Evolutionary conservation across 441 rosid genomes (phyloP), one percentile per base, ranked within the genome.

Genomic region (Arabidopsis lyrata): DNA sequence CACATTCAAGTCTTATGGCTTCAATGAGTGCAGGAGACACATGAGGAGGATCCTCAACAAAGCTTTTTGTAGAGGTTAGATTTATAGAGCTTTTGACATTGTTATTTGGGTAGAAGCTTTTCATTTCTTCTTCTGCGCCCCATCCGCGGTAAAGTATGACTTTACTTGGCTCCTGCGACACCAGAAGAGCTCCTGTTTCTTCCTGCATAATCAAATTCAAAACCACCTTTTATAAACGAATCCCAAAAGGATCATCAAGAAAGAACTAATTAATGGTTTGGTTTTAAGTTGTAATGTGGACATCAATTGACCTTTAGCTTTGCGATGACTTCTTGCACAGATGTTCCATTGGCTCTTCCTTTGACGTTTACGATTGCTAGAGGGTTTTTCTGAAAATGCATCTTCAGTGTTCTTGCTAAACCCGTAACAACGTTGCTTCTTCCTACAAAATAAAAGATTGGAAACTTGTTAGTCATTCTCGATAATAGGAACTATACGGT

Each of bases 291-390:
- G 13, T 54, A n/a, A n/a, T 14, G 34, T 38, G 48, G 42, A 35
- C 6, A 61, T 68, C 65, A 76, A 63, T 31, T 83, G 65, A 93
- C 98, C 96, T 95, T 88, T 64, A 95, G 88, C 90, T 86, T 86
- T 77, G 83, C 78, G 70, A 87, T 85, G 75, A 95, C 86, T 83
- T 95, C 99, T 79, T 87, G 97, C 68, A 93, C 85, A 2, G 98
- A 95, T 65, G 99, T 95, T 72, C 98, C 98, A 77, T 90, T 84
- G 38, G 99, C 99, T 79, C 99, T 86, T 68, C 98, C 97, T 83
- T 95, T 91, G 56, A 95, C 87, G 49, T 87, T 88, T 47, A 95
- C 97, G 42, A 92, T 87, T 50, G 97, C 98, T 36, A 95, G 86
- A 71, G 96, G 97, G 75, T 91, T 78, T 83, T 76, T 95, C 81